Base-by-base conservation (phyloP, 139 green algal species). In the Chlamydomonas asymmetrica region DNA sequence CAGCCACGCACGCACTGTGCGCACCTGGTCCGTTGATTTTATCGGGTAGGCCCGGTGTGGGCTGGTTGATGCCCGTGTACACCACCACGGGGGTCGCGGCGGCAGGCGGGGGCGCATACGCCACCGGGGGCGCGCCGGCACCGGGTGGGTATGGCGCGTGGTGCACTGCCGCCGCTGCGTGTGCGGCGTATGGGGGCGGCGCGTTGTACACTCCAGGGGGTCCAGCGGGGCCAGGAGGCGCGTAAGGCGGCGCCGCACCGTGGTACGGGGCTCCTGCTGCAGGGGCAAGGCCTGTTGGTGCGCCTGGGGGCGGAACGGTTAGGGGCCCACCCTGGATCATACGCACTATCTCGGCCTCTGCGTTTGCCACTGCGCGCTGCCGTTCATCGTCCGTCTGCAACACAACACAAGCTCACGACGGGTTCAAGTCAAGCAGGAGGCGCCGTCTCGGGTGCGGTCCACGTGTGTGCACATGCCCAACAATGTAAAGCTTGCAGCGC, bases 361-460 rank as follows among this genome's bases (percentile, higher is more conserved):
- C 87, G 31, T 71, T 66, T 29, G 75, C 76, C 34, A 91, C 87
- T 6, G 76, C 71, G n/a, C 54, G 52, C 59, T 80, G 60, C 69
- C 85, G 82, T 23, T 79, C 62, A 22, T 80, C 75, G 4, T 90
- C 84, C 23, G 75, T 80, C 84, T 91, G 81, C 39, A 73, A 13
- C 45, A 45, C 2, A 45, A 23, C 50, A 23, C 50, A 23, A 23
- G 25, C 27, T 40, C 10, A 37, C 7, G 18, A 29, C 13, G 13
- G 59, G 22, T 32, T 27, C 31, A 65, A 9, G 31, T 60, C 27
- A 18, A 9, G 40, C 25, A 29, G 20, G 49, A 25, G 63, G 9
- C 1, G 27, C 3, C 3, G 2, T 43, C n/a, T 29, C 67, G 35
- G 63, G 32, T 60, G 27, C 37, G 48, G 56, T 9, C 10, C 39